Base-by-base conservation (phyloP, 2,329 filamentous ascomycete species). In the Nemania abortiva region DNA sequence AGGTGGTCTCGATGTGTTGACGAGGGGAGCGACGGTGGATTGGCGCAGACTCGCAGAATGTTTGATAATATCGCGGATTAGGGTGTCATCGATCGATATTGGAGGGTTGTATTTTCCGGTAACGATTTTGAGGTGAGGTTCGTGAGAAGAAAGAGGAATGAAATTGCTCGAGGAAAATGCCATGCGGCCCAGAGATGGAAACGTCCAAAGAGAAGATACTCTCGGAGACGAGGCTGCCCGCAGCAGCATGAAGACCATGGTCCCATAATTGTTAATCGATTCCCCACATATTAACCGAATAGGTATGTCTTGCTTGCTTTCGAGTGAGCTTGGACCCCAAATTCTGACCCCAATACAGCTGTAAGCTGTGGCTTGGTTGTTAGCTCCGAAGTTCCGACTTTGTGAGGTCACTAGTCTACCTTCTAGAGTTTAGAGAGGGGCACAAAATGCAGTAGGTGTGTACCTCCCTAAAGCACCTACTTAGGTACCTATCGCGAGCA, bases 191-290 rank as follows among this genome's bases (percentile, higher is more conserved):
- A 53, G 34, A 47, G 31, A 27, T 39, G 56, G 31, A 45, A 31
- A 59, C 49, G 18, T 18, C 5, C 13, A 18, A 24, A 65, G 65
- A 57, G 68, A 68, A 59, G 60, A 65, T 49, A 13, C 53, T 24
- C 42, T 65, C 58, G 54, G 65, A 61, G 54, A 60, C 67, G 45
- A 70, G 67, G 70, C 70, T 68, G 68, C 70, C 71, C 66, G 69
- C 69, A 68, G 62, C 69, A 68, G 62, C 55, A 54, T 61, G 50
- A 55, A 56, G 47, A 58, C 37, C 63, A 61, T 22, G n/a, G 56
- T 31, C 22, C 50, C 54, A 47, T 15, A 52, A n/a, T 52, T 52
- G 49, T 18, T 52, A 29, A 52, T 29, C 49, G 22, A 52, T 52
- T 27, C 49, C 22, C 49, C 49, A 52, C 27, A 52, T 15, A 22